Percentiles rank a stretch among this genome's conserved stretches.
Conservation (phyloP, 306 rosid genomes). For the Mucuna pruriens region DNA sequence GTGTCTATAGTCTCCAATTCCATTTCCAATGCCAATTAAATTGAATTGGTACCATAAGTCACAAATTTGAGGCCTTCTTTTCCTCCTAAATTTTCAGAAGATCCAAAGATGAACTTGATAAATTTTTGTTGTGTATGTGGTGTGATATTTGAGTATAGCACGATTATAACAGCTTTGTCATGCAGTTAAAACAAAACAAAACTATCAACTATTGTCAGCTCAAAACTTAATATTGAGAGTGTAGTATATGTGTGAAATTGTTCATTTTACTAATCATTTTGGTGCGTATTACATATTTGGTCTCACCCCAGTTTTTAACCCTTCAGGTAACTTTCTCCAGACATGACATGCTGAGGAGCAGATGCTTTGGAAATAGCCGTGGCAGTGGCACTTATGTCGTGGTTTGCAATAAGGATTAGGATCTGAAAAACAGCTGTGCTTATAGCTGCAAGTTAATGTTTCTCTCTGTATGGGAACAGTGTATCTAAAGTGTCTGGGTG, state of each 20-base stretch:
- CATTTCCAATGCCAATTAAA: not conserved
- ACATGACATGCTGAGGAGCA: slow-evolving; percentile 69
- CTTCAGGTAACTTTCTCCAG: slow-evolving; percentile 47
- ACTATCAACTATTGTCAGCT: not conserved
- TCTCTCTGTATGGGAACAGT: slow-evolving; percentile 30
- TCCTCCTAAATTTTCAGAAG: not conserved
- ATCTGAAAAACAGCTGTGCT: slow-evolving; percentile 38
- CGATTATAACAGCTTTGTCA: not conserved
- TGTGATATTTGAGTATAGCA: not conserved
- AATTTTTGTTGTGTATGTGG: not conserved
- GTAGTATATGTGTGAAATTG: not conserved
- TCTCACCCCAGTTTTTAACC: not conserved
- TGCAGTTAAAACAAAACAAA: not conserved
- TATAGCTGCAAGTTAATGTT: slow-evolving; percentile 36
- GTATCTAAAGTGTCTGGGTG: slow-evolving; percentile 32
- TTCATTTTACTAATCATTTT: not conserved
- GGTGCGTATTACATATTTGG: not conserved
- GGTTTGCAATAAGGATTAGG: slow-evolving; percentile 43
- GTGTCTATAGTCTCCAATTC: not conserved
- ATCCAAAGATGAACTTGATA: not conserved
- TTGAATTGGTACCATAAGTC: not conserved
- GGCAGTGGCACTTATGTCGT: slow-evolving; percentile 31
- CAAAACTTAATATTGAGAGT: not conserved
- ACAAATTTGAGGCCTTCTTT: not conserved
- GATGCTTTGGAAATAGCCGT: slow-evolving; percentile 52